These are phyloP conservation scores for Blastomyces silverae DNA, from an alignment of 2,329 filamentous ascomycete species.

Conservation along the genomic window DNA sequence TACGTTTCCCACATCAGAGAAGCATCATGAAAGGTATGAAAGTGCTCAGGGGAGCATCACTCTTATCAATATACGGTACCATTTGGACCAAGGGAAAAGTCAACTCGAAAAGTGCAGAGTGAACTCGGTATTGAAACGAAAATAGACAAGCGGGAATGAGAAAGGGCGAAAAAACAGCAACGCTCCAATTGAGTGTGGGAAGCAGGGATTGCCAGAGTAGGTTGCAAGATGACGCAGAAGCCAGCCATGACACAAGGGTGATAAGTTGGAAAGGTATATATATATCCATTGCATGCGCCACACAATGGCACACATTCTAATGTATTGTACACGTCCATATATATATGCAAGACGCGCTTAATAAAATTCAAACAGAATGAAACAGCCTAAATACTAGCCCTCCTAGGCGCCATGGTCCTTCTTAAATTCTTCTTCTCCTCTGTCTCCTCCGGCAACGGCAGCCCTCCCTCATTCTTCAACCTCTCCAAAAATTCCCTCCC, in stretches of 20 bases:
- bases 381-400: conserved; percentile 61
- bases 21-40: too few relatives aligned
- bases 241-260: neutral
- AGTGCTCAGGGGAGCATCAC: neutral
- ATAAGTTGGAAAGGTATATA: neutral
- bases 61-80: too few relatives aligned
- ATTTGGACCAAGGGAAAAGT: neutral
- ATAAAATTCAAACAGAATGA: neutral
- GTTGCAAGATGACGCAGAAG: neutral
- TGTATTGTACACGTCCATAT: neutral
- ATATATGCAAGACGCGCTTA: neutral
- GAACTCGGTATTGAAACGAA: neutral
- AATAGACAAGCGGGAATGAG: neutral
- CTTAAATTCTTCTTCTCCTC: conserved; percentile 70
- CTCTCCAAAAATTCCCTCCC: conserved; percentile 72
- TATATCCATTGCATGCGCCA: neutral
- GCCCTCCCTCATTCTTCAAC: conserved; percentile 68
- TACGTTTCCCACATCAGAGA: neutral
- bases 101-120: neutral
- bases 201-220: too few relatives aligned
- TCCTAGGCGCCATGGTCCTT: conserved; percentile 69
- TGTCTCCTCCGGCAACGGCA: conserved; percentile 64
- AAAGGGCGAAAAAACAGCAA: neutral
- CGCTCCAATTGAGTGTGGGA: neutral
- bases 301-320: neutral